Evolutionary conservation across 2,329 filamentous ascomycete genomes (phyloP).

Genomic region (Beauveria brongniartii): DNA sequence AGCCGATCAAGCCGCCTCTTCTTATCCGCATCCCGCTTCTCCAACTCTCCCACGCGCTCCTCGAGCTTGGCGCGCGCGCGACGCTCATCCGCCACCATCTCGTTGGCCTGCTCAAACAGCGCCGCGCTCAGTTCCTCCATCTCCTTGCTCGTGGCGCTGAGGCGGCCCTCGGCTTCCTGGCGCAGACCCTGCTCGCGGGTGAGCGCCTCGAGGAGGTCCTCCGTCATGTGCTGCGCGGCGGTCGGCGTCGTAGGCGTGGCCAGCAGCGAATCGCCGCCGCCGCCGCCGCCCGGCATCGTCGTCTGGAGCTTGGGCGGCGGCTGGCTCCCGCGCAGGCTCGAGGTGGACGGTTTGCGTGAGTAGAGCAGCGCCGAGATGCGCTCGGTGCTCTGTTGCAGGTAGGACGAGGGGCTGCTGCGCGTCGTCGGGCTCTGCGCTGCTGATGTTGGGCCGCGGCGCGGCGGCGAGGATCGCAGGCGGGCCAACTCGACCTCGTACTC

Average conservation of each 20-base stretch:
- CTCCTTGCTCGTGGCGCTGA: slow-evolving; percentile 60
- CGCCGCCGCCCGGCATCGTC: slow-evolving; percentile 3
- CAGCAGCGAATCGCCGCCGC: slow-evolving; percentile 1
- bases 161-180: slow-evolving; percentile 58
- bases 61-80: slow-evolving; percentile 63
- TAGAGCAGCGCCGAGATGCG: slow-evolving; percentile 38
- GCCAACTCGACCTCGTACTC: slow-evolving; percentile 75
- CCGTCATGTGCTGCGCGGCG: slow-evolving; percentile 19
- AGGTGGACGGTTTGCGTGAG: slow-evolving; percentile 38
- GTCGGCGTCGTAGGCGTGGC: slow-evolving; percentile 17
- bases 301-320: slow-evolving; percentile 16
- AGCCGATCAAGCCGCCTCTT: slow-evolving; percentile 58
- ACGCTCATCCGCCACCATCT: slow-evolving; percentile 76
- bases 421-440: slow-evolving; percentile 17
- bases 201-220: slow-evolving; percentile 55
- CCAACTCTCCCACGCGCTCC: slow-evolving; percentile 59
- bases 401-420: slow-evolving; percentile 26
- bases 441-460: slow-evolving; percentile 7
- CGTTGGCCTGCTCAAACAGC: slow-evolving; percentile 76
- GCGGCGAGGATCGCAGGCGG: slow-evolving; percentile 39
- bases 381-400: slow-evolving; percentile 37
- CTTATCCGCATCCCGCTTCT: slow-evolving; percentile 64
- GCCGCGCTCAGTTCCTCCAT: slow-evolving; percentile 70
- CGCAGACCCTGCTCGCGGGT: slow-evolving; percentile 59
- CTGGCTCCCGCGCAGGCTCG: slow-evolving; percentile 24